Evolutionary conservation across 1,139 yeast species (phyloP), one percentile per base, ranked within the genome.

Genomic region (Sugiyamaella paludigena): DNA sequence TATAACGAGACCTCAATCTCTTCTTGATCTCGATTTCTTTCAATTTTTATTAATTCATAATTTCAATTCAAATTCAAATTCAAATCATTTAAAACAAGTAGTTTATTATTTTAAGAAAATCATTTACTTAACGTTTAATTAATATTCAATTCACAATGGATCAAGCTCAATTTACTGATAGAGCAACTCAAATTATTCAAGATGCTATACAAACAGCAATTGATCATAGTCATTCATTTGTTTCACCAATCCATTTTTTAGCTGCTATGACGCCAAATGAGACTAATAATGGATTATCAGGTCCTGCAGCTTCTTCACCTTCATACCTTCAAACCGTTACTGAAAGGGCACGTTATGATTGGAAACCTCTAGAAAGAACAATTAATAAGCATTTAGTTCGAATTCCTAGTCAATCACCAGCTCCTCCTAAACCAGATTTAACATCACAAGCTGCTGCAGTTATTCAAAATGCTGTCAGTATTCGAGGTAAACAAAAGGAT

Each of bases 241-340:
- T 94, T 55, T 72, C 80, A 49, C 98, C 98, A 19, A 69, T 91
- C 54, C 99, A 92, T 69, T 71, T 92, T 54, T 74, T 92, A 57
- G 97, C 96, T 15, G 97, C 98, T 13, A 85, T 92, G 84, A 84
- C 88, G 28, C 86, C 89, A 36, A 82, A 81, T 43, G 80, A 77
- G 30, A 84, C 79, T 49, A 94, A 85, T 58, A 84, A 83, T 35
- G 24, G 24, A 5, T 19, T 19, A 5, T 19, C 24, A 19, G 24
- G 24, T 3, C 5, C 24, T 19, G 24, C 24, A 19, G 24, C 5
- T 19, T 73, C 5, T 19, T 73, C 85, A 2, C 77, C 83, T 6
- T 73, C 80, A 35, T 92, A 89, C 67, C 72, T 92, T 53, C 86
- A 88, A 65, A 86, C 96, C n/a, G 74, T 92, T 47, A 72, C 87